These are phyloP conservation scores for Cystofilobasidium macerans DNA, from an alignment of 768 basidiomycete species.

Conservation along the genomic window DNA sequence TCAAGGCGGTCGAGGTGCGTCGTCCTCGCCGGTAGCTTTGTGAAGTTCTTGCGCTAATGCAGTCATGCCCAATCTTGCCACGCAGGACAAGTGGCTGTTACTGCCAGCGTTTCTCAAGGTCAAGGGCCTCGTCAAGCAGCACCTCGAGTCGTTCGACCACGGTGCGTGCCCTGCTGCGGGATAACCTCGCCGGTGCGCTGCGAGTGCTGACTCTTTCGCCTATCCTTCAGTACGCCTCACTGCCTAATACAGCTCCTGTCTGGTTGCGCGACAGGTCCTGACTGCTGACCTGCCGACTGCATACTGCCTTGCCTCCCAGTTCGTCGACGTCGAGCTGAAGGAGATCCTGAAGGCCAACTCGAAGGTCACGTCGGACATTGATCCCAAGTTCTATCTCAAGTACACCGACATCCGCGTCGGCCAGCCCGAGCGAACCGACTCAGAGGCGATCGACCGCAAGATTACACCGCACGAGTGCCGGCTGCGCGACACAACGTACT, in stretches of 20 bases:
- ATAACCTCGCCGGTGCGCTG: neutral
- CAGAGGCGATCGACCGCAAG: conserved; percentile 60
- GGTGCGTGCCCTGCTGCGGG: conserved; percentile 11
- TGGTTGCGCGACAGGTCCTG: no score
- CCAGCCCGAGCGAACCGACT: conserved; percentile 77
- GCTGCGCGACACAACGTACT: conserved; percentile 86
- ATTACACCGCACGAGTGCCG: conserved; percentile 97
- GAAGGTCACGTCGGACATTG: conserved; percentile 90
- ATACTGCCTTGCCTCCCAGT: conserved; percentile 35
- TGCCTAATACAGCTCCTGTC: no score
- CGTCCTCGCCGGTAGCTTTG: neutral
- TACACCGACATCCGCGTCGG: conserved; percentile 93
- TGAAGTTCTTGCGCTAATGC: conserved; percentile 3
- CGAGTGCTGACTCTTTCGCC: neutral
- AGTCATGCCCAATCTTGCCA: neutral
- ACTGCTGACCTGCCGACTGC: neutral
- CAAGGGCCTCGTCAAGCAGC: conserved; percentile 97
- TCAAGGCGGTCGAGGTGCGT: conserved; percentile 79
- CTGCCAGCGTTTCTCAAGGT: conserved; percentile 93
- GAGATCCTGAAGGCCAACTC: conserved; percentile 65
- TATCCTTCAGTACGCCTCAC: neutral
- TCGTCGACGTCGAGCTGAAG: conserved; percentile 92
- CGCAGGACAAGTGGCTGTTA: conserved; percentile 94
- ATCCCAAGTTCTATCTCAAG: conserved; percentile 85
- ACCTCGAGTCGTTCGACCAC: conserved; percentile 38